Percentiles rank a stretch among this genome's conserved stretches.
Conservation (phyloP, 2,329 filamentous ascomycete genomes). For the Neobulgaria alba region DNA sequence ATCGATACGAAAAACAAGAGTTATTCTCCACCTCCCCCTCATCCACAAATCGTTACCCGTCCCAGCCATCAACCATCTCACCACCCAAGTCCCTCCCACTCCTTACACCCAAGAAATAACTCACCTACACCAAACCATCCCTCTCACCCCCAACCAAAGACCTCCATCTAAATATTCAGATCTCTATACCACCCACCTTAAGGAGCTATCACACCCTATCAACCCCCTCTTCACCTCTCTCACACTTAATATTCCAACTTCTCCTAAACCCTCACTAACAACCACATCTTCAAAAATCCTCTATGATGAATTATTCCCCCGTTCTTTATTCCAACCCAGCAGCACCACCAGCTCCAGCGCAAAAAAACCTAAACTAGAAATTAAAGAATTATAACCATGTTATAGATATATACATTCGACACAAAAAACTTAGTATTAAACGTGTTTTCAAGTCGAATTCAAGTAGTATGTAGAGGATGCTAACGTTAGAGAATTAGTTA, state of each 20-base stretch:
- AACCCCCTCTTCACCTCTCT: background rate
- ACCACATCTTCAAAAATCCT: constrained; percentile 30
- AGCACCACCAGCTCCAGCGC: background rate
- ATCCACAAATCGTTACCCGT: no score
- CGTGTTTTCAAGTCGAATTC: constrained; percentile 44
- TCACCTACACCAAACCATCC: no score
- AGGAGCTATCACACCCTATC: constrained; percentile 17
- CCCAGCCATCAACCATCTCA: no score
- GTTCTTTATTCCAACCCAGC: constrained; percentile 11
- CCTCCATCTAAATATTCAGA: constrained; percentile 40
- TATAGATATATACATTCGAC: constrained; percentile 44
- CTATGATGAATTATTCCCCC: constrained; percentile 37
- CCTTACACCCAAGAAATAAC: no score
- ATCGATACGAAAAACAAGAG: no score
- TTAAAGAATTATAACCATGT: constrained; percentile 36
- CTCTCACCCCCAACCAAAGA: constrained; percentile 39
- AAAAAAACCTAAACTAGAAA: constrained; percentile 7
- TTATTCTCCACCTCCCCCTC: no score
- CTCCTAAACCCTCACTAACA: constrained; percentile 2
- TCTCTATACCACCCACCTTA: constrained; percentile 40
- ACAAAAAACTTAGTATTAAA: constrained; percentile 42
- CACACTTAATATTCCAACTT: background rate
- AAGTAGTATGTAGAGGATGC: constrained; percentile 39
- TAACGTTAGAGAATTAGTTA: constrained; percentile 41
- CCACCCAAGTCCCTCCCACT: no score